These are phyloP conservation scores for Starmera amethionina DNA, from an alignment of 805 yeast genomes.

Conservation along the genomic window DNA sequence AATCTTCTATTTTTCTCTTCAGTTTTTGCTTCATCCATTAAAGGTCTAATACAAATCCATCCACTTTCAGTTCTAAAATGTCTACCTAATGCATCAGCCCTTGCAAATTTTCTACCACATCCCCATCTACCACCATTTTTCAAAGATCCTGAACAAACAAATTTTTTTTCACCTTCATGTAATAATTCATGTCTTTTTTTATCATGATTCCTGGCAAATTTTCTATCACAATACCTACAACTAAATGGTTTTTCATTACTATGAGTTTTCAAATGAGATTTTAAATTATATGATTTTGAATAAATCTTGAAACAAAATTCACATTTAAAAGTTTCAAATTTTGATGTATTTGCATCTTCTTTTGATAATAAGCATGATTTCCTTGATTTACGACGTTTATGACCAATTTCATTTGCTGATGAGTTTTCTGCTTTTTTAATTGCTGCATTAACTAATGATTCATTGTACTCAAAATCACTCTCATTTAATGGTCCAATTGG, in stretches of 20 bases:
- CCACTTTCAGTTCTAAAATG: conserved; percentile 75
- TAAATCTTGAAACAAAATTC: conserved; percentile 64
- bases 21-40: conserved; percentile 42
- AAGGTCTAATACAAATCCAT: conserved; percentile 53
- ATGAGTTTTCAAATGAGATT: conserved; percentile 73
- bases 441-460: conserved; percentile 5
- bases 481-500: background rate
- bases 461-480: background rate
- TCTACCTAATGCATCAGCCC: conserved; percentile 70
- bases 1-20: too few species aligned
- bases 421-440: conserved; percentile 9
- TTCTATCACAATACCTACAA: conserved; percentile 53
- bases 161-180: conserved; percentile 66
- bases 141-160: conserved; percentile 53
- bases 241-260: conserved; percentile 62
- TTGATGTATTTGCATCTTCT: conserved; percentile 2
- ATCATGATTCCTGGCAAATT: conserved; percentile 73
- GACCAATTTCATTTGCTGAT: conserved; percentile 5
- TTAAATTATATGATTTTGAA: conserved; percentile 71
- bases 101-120: conserved; percentile 62
- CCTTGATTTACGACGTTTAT: conserved; percentile 2
- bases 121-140: conserved; percentile 63
- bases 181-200: conserved; percentile 64
- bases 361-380: conserved; percentile 6
- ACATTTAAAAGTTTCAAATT: conserved; percentile 30